Conservation (phyloP, 1,284 basidiomycete species). For the Gymnopus androsaceus region DNA sequence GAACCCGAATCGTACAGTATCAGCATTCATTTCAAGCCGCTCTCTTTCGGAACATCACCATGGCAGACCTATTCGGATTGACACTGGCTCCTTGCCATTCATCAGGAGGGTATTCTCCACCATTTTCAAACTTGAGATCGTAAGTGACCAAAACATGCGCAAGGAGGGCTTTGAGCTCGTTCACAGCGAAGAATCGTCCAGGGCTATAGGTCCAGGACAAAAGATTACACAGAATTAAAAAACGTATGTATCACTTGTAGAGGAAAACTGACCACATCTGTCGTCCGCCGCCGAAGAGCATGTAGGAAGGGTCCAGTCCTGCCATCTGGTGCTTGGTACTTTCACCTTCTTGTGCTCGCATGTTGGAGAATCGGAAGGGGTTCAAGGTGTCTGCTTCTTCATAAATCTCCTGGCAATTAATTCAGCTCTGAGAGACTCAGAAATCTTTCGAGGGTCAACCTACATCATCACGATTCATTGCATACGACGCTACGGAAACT, state of each 20-base stretch:
- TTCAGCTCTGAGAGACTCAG: not conserved
- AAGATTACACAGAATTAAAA: conserved; percentile 14
- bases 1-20: too few species aligned
- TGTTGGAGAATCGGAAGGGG: conserved; percentile 25
- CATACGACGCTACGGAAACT: conserved; percentile 16
- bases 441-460: not conserved
- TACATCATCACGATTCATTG: conserved; percentile 23
- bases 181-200: conserved; percentile 45
- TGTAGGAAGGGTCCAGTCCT: conserved; percentile 19
- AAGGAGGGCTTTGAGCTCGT: conserved; percentile 41
- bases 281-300: conserved; percentile 33
- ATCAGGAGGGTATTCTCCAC: conserved; percentile 14
- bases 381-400: conserved; percentile 24
- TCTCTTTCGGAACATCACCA: conserved; percentile 20
- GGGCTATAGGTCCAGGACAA: conserved; percentile 27
- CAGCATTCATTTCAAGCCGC: too few species aligned
- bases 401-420: conserved; percentile 15
- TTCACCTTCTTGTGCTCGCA: conserved; percentile 14
- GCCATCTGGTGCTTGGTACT: conserved; percentile 25
- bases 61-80: conserved; percentile 14
- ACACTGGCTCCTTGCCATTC: conserved; percentile 17
- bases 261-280: conserved; percentile 29
- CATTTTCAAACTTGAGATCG: conserved; percentile 38
- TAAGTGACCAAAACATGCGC: conserved; percentile 41
- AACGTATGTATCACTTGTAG: too few species aligned